phyloP scores from a whole-genome alignment of 306 rosid genomes.

The Fragaria ananassa region DNA sequence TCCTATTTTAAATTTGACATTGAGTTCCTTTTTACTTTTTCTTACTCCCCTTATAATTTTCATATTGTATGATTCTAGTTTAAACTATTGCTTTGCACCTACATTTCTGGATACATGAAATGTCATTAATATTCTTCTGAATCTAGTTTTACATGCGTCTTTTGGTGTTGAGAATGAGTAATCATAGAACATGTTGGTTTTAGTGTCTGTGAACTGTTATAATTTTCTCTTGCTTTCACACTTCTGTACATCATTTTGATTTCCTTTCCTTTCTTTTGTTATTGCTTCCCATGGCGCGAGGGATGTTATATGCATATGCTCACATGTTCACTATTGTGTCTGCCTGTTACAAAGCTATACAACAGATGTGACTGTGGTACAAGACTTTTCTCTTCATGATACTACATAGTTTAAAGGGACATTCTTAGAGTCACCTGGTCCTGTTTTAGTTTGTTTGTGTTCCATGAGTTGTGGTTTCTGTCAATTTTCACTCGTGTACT shows the following conservation, averaged over 20 bases:
- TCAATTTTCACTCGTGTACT: background rate
- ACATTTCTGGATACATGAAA: background rate
- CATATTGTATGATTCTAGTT: constrained; percentile 1
- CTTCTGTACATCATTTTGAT: constrained; percentile 29
- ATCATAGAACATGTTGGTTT: background rate
- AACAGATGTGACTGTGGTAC: constrained; percentile 10
- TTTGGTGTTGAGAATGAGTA: background rate
- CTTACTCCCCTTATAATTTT: background rate
- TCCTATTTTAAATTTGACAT: background rate
- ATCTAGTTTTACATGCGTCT: background rate
- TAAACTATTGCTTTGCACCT: background rate
- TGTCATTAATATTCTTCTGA: background rate
- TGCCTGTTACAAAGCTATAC: constrained; percentile 17
- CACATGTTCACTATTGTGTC: constrained; percentile 1
- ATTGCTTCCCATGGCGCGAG: constrained; percentile 23
- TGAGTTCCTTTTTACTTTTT: background rate
- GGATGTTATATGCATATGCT: constrained; percentile 34
- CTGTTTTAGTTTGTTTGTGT: background rate
- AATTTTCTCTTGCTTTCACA: constrained; percentile 14
- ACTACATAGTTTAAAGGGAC: background rate
- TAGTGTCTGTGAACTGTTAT: constrained; percentile 13
- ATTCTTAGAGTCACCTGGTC: background rate
- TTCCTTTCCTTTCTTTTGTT: constrained; percentile 29
- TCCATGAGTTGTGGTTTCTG: background rate
- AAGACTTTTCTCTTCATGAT: background rate